phyloP scores from a whole-genome alignment of 768 basidiomycete species.

The Tricholomella constricta region DNA sequence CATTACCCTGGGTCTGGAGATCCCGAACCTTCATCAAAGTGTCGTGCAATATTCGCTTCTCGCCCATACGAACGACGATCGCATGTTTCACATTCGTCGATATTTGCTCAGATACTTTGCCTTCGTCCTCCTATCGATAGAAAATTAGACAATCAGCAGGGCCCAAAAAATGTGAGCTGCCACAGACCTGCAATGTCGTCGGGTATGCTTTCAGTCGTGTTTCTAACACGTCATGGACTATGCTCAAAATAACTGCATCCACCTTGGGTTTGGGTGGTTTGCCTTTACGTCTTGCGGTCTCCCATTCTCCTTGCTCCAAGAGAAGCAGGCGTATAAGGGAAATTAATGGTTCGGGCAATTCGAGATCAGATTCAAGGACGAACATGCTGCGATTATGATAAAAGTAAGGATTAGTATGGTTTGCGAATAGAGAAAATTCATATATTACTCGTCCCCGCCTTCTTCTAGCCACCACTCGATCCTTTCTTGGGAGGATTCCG shows the following conservation, averaged over 20 bases:
- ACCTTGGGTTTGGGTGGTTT: conserved; percentile 75
- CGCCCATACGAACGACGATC: conserved; percentile 73
- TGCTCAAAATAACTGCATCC: conserved; percentile 46
- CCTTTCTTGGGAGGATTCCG: conserved; percentile 48
- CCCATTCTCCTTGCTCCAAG: conserved; percentile 58
- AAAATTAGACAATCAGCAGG: conserved; percentile 2
- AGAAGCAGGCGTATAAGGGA: conserved; percentile 69
- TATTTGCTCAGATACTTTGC: conserved; percentile 38
- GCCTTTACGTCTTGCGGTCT: conserved; percentile 56
- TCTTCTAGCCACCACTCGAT: conserved; percentile 95
- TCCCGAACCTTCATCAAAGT: conserved; percentile 24
- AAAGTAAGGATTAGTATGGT: background rate
- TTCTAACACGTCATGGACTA: conserved; percentile 51
- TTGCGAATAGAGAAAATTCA: conserved; percentile 1
- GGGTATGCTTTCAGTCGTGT: conserved; percentile 57
- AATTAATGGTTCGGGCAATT: conserved; percentile 56
- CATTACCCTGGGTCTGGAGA: conserved; percentile 1
- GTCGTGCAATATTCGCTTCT: conserved; percentile 65
- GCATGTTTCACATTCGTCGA: conserved; percentile 58
- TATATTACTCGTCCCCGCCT: conserved; percentile 83
- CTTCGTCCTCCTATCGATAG: conserved; percentile 50
- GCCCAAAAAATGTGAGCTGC: background rate
- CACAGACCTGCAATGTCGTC: conserved; percentile 58
- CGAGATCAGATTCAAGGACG: conserved; percentile 51
- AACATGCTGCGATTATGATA: conserved; percentile 46